Evolutionary conservation across 768 basidiomycete species (phyloP).

Genomic region (Mycena sanguinolenta): DNA sequence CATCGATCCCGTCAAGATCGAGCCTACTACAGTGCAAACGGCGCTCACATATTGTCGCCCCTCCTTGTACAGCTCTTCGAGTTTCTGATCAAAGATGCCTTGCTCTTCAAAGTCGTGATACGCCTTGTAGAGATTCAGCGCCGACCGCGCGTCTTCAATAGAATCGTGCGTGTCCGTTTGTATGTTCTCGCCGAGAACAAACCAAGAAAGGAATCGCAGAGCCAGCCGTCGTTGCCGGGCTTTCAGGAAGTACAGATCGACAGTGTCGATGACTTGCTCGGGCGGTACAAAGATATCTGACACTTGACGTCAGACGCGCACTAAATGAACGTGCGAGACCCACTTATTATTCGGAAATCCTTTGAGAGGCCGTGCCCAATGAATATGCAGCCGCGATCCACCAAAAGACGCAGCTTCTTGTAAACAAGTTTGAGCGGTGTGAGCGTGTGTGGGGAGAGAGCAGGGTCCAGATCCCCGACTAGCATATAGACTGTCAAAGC

Average conservation of each 20-base stretch:
- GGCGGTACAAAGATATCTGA: slow-evolving; percentile 96
- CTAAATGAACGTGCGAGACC: slow-evolving; percentile 44
- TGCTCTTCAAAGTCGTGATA: slow-evolving; percentile 82
- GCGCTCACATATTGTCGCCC: slow-evolving; percentile 77
- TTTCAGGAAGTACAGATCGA: slow-evolving; percentile 93
- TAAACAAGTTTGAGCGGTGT: slow-evolving; percentile 98
- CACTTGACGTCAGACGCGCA: background rate
- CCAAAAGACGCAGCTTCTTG: slow-evolving; percentile 93
- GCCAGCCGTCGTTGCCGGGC: slow-evolving; percentile 89
- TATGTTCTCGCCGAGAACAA: slow-evolving; percentile 90
- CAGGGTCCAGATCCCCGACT: slow-evolving; percentile 95
- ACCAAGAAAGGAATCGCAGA: slow-evolving; percentile 94
- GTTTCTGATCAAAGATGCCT: slow-evolving; percentile 85
- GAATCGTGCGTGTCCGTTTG: slow-evolving; percentile 97
- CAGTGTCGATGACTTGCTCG: slow-evolving; percentile 96
- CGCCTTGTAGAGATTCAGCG: slow-evolving; percentile 86
- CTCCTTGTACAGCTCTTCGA: slow-evolving; percentile 88
- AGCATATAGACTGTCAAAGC: slow-evolving; percentile 27
- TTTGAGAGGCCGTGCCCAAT: slow-evolving; percentile 97
- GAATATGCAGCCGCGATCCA: slow-evolving; percentile 96
- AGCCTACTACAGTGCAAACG: background rate
- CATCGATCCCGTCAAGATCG: slow-evolving; percentile 6
- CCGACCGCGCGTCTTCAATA: slow-evolving; percentile 95
- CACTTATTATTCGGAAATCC: slow-evolving; percentile 98
- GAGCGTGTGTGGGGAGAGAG: slow-evolving; percentile 85